These are phyloP conservation scores for Colletotrichum abscissum DNA, from an alignment of 2,329 filamentous ascomycete species.

Conservation along the genomic window DNA sequence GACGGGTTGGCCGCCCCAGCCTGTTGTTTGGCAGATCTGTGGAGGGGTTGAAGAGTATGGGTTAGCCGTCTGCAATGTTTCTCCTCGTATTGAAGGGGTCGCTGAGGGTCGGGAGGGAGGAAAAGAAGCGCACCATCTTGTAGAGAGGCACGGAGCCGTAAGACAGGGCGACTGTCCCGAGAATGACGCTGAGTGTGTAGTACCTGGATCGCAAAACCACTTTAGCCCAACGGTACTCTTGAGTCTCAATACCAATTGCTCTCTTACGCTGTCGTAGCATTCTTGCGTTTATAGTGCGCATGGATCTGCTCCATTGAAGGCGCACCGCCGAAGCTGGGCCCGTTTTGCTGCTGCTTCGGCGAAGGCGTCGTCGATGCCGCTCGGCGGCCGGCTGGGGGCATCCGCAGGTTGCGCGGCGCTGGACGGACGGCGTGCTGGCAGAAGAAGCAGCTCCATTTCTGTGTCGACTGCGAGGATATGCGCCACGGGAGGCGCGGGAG, in stretches of 20 bases:
- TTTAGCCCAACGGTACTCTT: conserved; percentile 36
- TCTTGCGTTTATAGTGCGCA: conserved; percentile 74
- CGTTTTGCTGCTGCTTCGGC: conserved; percentile 41
- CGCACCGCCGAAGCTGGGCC: conserved; percentile 35
- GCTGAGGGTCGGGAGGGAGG: not conserved
- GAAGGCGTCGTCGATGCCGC: conserved; percentile 44
- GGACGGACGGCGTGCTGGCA: conserved; percentile 47
- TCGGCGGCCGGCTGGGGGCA: conserved; percentile 38
- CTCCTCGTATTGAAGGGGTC: not conserved
- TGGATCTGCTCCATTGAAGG: conserved; percentile 71
- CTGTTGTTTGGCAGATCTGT: conserved; percentile 85
- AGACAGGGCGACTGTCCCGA: conserved; percentile 82
- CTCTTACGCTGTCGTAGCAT: conserved; percentile 65
- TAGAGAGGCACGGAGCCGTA: conserved; percentile 89
- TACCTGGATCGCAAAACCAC: conserved; percentile 57
- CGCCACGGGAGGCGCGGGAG: conserved; percentile 50
- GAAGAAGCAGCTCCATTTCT: conserved; percentile 50
- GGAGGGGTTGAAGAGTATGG: conserved; percentile 19
- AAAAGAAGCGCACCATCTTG: conserved; percentile 73
- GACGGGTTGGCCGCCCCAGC: conserved; percentile 93
- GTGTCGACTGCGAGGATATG: conserved; percentile 41
- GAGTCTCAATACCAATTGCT: not conserved
- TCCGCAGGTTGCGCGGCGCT: conserved; percentile 37
- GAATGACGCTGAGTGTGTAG: conserved; percentile 81
- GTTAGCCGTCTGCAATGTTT: too few relatives aligned